Evolutionary conservation across 1,284 basidiomycete species (phyloP), one percentile per base, ranked within the genome.

Genomic region (Farysia itapuensis): DNA sequence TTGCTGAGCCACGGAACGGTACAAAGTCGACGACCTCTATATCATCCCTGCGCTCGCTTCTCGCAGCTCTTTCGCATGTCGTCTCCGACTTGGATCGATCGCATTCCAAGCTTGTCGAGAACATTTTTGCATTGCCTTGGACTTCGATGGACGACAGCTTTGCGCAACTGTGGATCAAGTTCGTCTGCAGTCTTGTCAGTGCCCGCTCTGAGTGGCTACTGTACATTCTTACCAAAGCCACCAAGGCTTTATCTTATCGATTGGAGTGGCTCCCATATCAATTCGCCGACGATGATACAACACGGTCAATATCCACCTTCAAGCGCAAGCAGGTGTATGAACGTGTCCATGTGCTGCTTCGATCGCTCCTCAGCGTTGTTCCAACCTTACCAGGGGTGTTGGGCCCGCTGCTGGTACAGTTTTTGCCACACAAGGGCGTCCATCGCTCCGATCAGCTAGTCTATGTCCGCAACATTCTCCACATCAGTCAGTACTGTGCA

Each of bases 341-440:
- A 40, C 85, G 93, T 21, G 80, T 92, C 16, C 95, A 98, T 70
- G 81, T 83, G 40, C 85, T 98, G 25, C 82, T 98, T 21, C 83
- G 83, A 19, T 88, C 93, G 69, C 81, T 98, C 7, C 81, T 97
- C 24, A 84, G 86, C 11, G 84, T 97, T 32, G 86, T 98, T 20
- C 95, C 9, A 3, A 69, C 70, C 18, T 37, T 75, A 18, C 67
- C 71, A 8, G 58, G 67, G 11, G 63, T 64, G 16, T 81, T 99
- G 2, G 86, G 88, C 54, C 90, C 92, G 0, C 81, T 95, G 9
- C 84, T 99, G 12, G 81, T 87, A 33, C 84, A 84, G 35, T 81
- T 88, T 68, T 94, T 97, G 72, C 95, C 95, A 8, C 89, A 95
- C 75, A 97, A 97, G 77, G 84, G 93, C 37, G 91, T 95, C 67